A percentile compares a stretch with the other conserved stretches of the same genome.
Evolutionary conservation across 2,329 filamentous ascomycete species (phyloP).

Genomic region (Fusarium continuum): DNA sequence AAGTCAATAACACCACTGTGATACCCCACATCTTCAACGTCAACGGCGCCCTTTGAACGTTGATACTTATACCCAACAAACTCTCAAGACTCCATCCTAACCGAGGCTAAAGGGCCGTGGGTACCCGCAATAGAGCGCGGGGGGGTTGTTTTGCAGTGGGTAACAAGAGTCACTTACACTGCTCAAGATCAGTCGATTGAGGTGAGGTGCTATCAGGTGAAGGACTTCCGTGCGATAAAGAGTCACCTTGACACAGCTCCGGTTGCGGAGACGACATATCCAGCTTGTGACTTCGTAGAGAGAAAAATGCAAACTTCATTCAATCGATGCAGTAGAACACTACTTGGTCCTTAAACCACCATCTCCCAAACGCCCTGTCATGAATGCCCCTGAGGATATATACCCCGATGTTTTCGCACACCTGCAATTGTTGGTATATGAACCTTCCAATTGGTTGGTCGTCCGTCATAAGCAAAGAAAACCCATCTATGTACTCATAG

Average conservation of each 20-base stretch:
- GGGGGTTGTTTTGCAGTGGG: neutral
- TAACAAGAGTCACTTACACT: conserved; percentile 6
- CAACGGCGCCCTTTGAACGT: conserved; percentile 37
- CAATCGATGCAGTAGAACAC: conserved; percentile 11
- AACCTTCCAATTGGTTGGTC: neutral
- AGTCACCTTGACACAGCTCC: conserved; percentile 2
- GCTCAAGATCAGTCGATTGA: neutral
- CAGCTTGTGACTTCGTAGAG: neutral
- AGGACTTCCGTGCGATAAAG: neutral
- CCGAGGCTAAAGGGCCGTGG: conserved; percentile 4
- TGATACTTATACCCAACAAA: neutral
- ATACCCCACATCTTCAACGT: conserved; percentile 38
- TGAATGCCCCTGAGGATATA: conserved; percentile 23
- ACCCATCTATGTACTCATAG: conserved; percentile 15
- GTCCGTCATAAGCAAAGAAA: conserved; percentile 20
- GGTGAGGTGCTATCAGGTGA: neutral
- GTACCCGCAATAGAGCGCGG: conserved; percentile 24
- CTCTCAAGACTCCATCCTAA: neutral
- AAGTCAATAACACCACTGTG: conserved; percentile 26
- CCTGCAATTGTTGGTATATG: conserved; percentile 10
- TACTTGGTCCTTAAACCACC: conserved; percentile 7
- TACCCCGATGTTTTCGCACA: conserved; percentile 7
- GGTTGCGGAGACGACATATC: conserved; percentile 1
- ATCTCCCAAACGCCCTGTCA: conserved; percentile 35
- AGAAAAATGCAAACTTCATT: conserved; percentile 2